Percentiles rank a stretch among this genome's conserved stretches.
Evolutionary conservation across 2,329 filamentous ascomycete species (phyloP).

Genomic region (Apiospora sp.): DNA sequence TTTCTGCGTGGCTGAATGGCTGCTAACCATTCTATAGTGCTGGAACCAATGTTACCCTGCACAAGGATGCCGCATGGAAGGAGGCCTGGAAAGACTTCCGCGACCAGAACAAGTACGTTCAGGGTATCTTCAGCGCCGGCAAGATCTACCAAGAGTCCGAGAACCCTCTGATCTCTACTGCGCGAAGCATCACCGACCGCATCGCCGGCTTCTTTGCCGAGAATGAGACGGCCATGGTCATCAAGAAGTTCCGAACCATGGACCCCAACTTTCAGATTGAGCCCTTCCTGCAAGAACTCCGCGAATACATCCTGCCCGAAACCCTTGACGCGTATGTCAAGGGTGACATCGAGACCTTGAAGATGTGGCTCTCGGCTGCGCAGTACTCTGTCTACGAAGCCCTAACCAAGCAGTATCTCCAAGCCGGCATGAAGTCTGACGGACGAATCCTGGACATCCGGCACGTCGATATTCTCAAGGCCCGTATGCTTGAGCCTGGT

Average conservation of each 20-base stretch:
- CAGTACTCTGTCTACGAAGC: constrained; percentile 97
- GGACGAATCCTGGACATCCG: constrained; percentile 95
- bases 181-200: constrained; percentile 90
- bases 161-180: constrained; percentile 92
- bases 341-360: constrained; percentile 88
- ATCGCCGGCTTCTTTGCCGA: constrained; percentile 97
- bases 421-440: constrained; percentile 91
- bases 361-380: constrained; percentile 94
- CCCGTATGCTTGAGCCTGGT: constrained; percentile 82
- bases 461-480: constrained; percentile 86
- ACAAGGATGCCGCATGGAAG: constrained; percentile 98
- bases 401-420: constrained; percentile 95
- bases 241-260: constrained; percentile 97
- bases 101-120: constrained; percentile 87
- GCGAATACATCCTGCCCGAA: constrained; percentile 97
- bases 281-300: constrained; percentile 91
- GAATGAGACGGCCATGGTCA: constrained; percentile 96
- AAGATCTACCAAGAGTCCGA: constrained; percentile 94
- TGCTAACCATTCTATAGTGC: constrained; percentile 64
- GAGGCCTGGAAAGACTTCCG: constrained; percentile 98
- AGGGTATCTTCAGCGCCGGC: constrained; percentile 87
- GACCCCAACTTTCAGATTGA: constrained; percentile 95
- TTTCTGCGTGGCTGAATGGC: constrained; percentile 29
- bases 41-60: constrained; percentile 90
- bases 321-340: constrained; percentile 98